Evolutionary conservation across 2,329 filamentous ascomycete genomes (phyloP).

Genomic region (Paramyrothecium sp.): DNA sequence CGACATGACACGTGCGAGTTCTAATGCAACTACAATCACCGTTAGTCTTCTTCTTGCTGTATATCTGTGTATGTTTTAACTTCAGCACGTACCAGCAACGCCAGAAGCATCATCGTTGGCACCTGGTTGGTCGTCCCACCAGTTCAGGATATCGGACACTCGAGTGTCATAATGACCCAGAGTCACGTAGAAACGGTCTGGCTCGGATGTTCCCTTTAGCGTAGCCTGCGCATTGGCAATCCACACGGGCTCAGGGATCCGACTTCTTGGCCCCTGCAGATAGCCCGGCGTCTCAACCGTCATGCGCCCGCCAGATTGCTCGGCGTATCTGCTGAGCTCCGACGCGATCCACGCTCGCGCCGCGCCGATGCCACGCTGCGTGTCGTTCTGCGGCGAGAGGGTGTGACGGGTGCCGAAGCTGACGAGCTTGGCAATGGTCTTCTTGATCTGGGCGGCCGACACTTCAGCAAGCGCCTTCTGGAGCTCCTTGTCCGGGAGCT

Average conservation of each 20-base stretch:
- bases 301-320: constrained; percentile 47
- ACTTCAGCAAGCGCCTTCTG: constrained; percentile 23
- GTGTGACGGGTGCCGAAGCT: constrained; percentile 58
- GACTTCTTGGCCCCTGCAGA: constrained; percentile 42
- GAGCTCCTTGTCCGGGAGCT: constrained; percentile 16
- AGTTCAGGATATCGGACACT: constrained; percentile 48
- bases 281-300: constrained; percentile 50
- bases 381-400: constrained; percentile 48
- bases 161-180: constrained; percentile 57
- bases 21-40: constrained; percentile 47
- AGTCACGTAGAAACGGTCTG: constrained; percentile 49
- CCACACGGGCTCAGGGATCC: constrained; percentile 48
- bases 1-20: constrained; percentile 52
- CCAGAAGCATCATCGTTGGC: constrained; percentile 58
- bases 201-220: constrained; percentile 45
- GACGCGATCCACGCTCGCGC: constrained; percentile 54
- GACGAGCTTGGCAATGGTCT: constrained; percentile 50
- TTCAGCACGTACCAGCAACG: constrained; percentile 27
- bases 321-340: constrained; percentile 47
- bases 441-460: constrained; percentile 41
- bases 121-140: constrained; percentile 50
- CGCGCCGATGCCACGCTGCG: constrained; percentile 52
- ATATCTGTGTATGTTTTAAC: no score
- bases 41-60: no score
- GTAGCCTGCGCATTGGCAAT: constrained; percentile 54